A percentile compares a stretch with the other conserved stretches of the same genome.
Evolutionary conservation across 345 rosid genomes (phyloP).

Genomic region (Euphorbia peplus): DNA sequence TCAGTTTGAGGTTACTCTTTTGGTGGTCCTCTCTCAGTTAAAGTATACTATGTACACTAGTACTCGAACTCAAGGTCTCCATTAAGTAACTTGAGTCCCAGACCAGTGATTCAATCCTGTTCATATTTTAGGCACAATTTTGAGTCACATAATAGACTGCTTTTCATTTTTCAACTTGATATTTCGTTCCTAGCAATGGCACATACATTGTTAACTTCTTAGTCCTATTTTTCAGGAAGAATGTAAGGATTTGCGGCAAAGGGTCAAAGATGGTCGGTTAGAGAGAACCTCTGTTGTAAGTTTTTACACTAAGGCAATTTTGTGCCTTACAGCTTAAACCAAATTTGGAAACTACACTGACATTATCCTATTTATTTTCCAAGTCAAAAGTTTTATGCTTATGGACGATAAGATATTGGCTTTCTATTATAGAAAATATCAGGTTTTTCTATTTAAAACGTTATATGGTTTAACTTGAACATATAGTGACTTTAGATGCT

Average conservation of each 20-base stretch:
- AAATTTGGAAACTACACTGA: no score
- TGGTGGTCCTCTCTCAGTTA: no score
- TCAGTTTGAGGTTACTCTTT: no score
- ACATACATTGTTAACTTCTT: background rate
- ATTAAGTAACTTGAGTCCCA: no score
- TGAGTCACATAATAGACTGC: background rate
- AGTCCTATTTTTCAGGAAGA: slow-evolving; percentile 44
- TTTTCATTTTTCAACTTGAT: background rate
- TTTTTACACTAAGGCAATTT: slow-evolving; percentile 4
- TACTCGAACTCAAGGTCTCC: no score
- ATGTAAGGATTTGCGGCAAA: slow-evolving; percentile 41
- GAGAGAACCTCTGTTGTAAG: slow-evolving; percentile 42
- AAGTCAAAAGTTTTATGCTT: no score
- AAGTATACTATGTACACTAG: no score
- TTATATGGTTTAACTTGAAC: background rate
- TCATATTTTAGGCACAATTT: background rate
- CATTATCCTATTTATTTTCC: no score
- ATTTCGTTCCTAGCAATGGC: background rate
- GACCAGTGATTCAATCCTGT: background rate
- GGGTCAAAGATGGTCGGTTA: slow-evolving; percentile 32
- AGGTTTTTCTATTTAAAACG: background rate
- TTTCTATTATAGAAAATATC: background rate
- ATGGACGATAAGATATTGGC: slow-evolving; percentile 38
- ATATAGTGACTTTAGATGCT: slow-evolving; percentile 1
- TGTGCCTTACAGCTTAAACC: background rate